These are phyloP conservation scores for Metschnikowia sp. DNA, from an alignment of 805 yeast genomes.

Conservation along the genomic window DNA sequence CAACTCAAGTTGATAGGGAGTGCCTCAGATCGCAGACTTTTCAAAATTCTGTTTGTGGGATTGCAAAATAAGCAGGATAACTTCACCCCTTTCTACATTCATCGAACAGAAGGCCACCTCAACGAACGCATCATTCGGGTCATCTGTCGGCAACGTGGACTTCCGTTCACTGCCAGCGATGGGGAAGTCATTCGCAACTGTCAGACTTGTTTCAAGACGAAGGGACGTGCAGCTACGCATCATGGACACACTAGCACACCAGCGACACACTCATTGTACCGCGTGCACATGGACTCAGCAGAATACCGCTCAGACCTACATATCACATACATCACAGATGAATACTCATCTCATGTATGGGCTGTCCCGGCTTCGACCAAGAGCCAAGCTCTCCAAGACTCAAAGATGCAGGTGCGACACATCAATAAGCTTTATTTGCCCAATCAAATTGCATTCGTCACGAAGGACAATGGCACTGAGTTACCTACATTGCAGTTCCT, in stretches of 20 bases:
- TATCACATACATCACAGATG: conserved; percentile 1
- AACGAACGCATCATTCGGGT: not conserved
- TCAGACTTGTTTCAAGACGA: not conserved
- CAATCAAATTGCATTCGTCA: not conserved
- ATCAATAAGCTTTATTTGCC: not conserved
- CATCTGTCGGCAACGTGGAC: not conserved
- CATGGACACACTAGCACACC: not conserved
- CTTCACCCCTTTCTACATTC: not conserved
- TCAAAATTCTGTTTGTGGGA: not conserved
- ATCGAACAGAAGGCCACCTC: not conserved
- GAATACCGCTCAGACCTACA: not conserved
- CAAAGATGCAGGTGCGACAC: not conserved
- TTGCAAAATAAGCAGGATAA: not conserved
- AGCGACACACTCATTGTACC: not conserved
- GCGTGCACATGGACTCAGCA: not conserved
- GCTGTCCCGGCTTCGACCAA: not conserved
- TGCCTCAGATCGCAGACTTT: not conserved
- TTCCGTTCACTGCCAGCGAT: not conserved
- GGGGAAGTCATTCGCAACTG: not conserved
- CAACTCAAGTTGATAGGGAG: not conserved
- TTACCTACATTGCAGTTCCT: not conserved
- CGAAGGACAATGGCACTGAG: conserved; percentile 2
- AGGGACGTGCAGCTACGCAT: not conserved
- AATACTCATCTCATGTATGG: not conserved
- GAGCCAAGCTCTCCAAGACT: not conserved